Conservation (phyloP, 148 eudicot genomes). For the Heliamphora exappendiculata region DNA sequence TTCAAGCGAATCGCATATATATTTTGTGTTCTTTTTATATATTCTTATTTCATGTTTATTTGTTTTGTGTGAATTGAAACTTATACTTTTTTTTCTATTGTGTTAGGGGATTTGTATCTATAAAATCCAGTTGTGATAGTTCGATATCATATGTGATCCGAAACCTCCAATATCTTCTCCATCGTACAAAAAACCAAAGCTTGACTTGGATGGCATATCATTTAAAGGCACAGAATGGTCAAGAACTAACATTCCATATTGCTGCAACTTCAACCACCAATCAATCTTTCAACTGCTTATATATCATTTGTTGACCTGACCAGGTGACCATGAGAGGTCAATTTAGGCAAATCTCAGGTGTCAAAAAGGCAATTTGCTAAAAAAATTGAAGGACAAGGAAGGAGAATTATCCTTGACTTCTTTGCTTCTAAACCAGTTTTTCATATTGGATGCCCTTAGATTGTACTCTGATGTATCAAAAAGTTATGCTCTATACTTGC, state of each 20-base stretch:
- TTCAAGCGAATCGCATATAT: no score
- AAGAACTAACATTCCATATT: conserved; percentile 4
- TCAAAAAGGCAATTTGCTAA: background rate
- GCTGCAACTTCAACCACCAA: background rate
- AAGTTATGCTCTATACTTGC: background rate
- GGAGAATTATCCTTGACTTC: background rate
- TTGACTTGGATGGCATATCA: background rate
- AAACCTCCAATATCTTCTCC: no score
- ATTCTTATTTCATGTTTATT: no score
- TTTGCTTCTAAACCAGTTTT: background rate
- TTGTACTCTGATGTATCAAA: background rate
- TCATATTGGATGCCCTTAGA: background rate
- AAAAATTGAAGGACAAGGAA: background rate
- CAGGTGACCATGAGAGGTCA: background rate
- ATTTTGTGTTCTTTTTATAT: no score
- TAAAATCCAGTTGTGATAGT: no score
- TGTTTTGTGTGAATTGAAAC: no score
- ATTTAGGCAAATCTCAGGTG: background rate
- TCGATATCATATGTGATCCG: no score
- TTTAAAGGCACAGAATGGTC: background rate
- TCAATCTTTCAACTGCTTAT: background rate
- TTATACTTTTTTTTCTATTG: no score
- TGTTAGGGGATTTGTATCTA: no score
- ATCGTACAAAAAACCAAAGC: no score
- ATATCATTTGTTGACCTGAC: background rate